Conservation (phyloP, 1,139 yeast species). For the Kodamaea arcana region DNA sequence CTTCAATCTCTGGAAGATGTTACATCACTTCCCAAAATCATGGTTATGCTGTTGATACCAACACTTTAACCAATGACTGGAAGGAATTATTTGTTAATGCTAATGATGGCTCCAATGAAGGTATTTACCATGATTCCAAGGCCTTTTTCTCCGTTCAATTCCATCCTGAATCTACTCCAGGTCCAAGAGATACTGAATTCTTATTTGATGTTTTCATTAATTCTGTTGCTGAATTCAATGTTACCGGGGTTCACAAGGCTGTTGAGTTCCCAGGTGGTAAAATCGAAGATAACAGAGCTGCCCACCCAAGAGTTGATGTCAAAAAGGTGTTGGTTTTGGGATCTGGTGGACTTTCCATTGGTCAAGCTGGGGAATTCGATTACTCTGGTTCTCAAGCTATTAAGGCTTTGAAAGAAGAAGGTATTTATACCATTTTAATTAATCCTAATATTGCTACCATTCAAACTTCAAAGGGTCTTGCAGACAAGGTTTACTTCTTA, state of each 20-base stretch:
- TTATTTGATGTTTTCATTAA: constrained; percentile 90
- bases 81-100: constrained; percentile 92
- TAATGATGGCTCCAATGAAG: constrained; percentile 97
- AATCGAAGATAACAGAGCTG: constrained; percentile 65
- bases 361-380: constrained; percentile 99
- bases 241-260: constrained; percentile 56
- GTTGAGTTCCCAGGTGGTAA: constrained; percentile 91
- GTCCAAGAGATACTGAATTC: constrained; percentile 98
- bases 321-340: constrained; percentile 95
- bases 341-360: constrained; percentile 97
- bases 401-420: constrained; percentile 95
- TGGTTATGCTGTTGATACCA: constrained; percentile 93
- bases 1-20: constrained; percentile 90
- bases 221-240: constrained; percentile 63
- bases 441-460: constrained; percentile 98
- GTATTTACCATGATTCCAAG: constrained; percentile 83
- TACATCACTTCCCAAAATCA: constrained; percentile 98
- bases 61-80: constrained; percentile 77
- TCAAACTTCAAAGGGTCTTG: constrained; percentile 96
- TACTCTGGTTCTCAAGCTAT: constrained; percentile 96
- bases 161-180: constrained; percentile 99
- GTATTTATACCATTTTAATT: constrained; percentile 89
- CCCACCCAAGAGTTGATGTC: constrained; percentile 72
- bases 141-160: constrained; percentile 99
- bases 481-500: constrained; percentile 94